phyloP scores from a whole-genome alignment of 176 grass and related monocot species.

The Oryza nivara region DNA sequence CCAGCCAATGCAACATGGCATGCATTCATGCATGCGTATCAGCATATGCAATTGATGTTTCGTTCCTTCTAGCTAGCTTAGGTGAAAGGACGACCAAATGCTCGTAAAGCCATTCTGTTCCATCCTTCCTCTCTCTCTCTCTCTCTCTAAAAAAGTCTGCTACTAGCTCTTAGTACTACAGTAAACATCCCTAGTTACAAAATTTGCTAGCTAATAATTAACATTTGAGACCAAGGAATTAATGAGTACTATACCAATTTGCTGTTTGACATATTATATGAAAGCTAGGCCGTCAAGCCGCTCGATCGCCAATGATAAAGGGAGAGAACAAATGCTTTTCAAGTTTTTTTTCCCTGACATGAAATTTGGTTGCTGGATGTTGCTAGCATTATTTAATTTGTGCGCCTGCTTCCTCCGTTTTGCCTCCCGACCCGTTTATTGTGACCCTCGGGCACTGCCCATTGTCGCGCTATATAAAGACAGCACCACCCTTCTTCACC shows the following conservation, averaged over 20 bases:
- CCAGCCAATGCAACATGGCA: background rate
- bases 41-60: slow-evolving; percentile 7
- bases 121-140: background rate
- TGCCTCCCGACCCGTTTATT: slow-evolving; percentile 30
- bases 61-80: slow-evolving; percentile 4
- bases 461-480: slow-evolving; percentile 38
- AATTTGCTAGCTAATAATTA: too few species aligned
- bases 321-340: background rate
- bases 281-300: background rate
- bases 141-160: too few species aligned
- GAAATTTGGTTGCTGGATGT: background rate
- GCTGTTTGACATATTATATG: background rate
- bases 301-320: background rate
- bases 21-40: background rate
- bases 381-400: slow-evolving; percentile 23
- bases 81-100: background rate
- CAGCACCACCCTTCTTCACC: background rate
- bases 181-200: too few species aligned
- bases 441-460: slow-evolving; percentile 14
- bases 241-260: background rate
- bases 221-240: background rate
- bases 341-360: background rate
- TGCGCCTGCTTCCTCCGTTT: slow-evolving; percentile 44
- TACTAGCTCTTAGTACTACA: too few species aligned
- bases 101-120: background rate